Evolutionary conservation across 2,329 filamentous ascomycete species (phyloP).

Genomic region (Sphaerulina vaccinii): DNA sequence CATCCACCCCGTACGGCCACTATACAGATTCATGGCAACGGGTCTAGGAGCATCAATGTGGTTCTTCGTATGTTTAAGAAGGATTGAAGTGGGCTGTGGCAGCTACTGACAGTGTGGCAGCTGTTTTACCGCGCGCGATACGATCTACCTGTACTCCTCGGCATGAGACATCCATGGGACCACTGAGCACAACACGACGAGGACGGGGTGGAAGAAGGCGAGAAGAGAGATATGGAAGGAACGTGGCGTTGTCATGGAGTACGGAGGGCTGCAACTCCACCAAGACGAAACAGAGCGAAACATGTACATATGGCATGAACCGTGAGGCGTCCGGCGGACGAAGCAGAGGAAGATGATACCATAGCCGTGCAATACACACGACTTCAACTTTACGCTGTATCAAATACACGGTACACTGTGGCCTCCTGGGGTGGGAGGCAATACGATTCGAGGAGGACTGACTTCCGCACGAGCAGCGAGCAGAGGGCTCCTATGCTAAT

Average conservation of each 20-base stretch:
- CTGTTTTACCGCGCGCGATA: constrained; percentile 96
- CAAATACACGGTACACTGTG: too few species aligned
- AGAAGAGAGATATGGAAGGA: background rate
- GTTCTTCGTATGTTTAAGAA: constrained; percentile 71
- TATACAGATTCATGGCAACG: constrained; percentile 85
- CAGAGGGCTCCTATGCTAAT: too few species aligned
- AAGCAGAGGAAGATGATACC: constrained; percentile 6
- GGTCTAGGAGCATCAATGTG: constrained; percentile 94
- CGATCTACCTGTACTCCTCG: constrained; percentile 85
- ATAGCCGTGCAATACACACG: constrained; percentile 11
- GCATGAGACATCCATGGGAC: constrained; percentile 96
- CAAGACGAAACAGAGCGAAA: too few species aligned
- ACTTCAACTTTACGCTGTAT: background rate
- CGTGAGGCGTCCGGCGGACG: constrained; percentile 9
- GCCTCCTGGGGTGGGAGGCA: background rate
- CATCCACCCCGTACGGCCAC: constrained; percentile 60
- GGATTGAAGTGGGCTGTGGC: background rate
- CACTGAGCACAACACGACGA: constrained; percentile 57
- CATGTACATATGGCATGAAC: background rate
- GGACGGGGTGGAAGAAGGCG: background rate
- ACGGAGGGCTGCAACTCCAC: background rate
- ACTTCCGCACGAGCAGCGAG: too few species aligned
- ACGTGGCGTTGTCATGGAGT: too few species aligned
- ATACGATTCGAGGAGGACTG: background rate
- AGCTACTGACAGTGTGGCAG: constrained; percentile 47